Evolutionary conservation across 768 basidiomycete species (phyloP).

Genomic region (Mrakia blollopis): DNA sequence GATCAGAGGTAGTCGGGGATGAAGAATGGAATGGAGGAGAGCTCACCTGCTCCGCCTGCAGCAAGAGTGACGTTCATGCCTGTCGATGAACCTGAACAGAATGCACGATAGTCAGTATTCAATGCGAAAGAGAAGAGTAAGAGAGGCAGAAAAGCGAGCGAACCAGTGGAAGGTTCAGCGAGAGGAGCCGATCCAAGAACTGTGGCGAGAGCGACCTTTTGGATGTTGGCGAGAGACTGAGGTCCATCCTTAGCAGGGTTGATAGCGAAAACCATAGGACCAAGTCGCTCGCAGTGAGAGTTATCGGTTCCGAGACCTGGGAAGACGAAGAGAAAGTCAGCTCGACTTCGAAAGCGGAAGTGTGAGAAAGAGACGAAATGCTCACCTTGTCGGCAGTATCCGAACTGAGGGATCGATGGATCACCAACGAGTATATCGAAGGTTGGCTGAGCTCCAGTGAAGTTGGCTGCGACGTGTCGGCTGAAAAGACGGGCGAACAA

Average conservation of each 20-base stretch:
- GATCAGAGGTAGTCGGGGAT: background rate
- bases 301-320: background rate
- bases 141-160: background rate
- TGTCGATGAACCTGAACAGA: background rate
- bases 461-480: background rate
- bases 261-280: background rate
- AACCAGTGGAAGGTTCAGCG: background rate
- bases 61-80: background rate
- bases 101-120: background rate
- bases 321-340: background rate
- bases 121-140: background rate
- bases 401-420: background rate
- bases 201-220: background rate
- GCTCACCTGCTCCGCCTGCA: constrained; percentile 1
- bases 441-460: background rate
- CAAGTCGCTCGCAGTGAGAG: background rate
- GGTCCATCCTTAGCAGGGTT: background rate
- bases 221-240: background rate
- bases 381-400: background rate
- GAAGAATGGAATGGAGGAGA: background rate
- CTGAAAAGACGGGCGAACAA: background rate
- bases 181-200: background rate
- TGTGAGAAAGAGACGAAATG: background rate
- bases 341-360: background rate
- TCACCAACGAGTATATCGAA: background rate